Percentiles rank a stretch among this genome's conserved stretches.
phyloP scores from a whole-genome alignment of 345 rosid genomes.

The Brassica rapa region DNA sequence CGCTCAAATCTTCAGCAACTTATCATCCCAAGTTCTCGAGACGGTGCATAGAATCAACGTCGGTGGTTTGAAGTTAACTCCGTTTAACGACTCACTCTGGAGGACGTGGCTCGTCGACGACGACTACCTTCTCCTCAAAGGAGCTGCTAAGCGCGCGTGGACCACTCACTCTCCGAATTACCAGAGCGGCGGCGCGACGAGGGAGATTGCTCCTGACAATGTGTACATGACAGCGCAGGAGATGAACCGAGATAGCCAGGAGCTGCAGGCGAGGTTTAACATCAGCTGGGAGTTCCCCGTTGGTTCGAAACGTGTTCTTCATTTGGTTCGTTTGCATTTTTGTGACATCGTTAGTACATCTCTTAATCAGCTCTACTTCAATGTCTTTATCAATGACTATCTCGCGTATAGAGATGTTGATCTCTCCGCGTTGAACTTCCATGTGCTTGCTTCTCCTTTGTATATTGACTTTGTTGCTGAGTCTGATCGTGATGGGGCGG shows the following conservation, averaged over 20 bases:
- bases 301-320: slow-evolving; percentile 47
- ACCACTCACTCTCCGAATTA: slow-evolving; percentile 64
- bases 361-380: slow-evolving; percentile 76
- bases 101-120: slow-evolving; percentile 94
- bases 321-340: slow-evolving; percentile 89
- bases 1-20: slow-evolving; percentile 52
- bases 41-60: slow-evolving; percentile 82
- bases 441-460: slow-evolving; percentile 68
- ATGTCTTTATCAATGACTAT: slow-evolving; percentile 67
- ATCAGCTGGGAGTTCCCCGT: slow-evolving; percentile 77
- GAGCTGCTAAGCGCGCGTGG: slow-evolving; percentile 64
- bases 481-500: slow-evolving; percentile 52
- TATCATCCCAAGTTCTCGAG: slow-evolving; percentile 68
- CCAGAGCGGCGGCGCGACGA: slow-evolving; percentile 65
- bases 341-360: slow-evolving; percentile 80
- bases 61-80: slow-evolving; percentile 78
- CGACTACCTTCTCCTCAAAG: slow-evolving; percentile 55
- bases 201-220: slow-evolving; percentile 75
- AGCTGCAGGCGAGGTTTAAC: slow-evolving; percentile 55
- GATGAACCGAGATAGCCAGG: slow-evolving; percentile 71
- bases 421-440: slow-evolving; percentile 65
- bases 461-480: slow-evolving; percentile 75
- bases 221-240: slow-evolving; percentile 92
- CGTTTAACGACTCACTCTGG: slow-evolving; percentile 92
- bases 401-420: slow-evolving; percentile 73